These are phyloP conservation scores for Trypanosoma vivax DNA, from an alignment of 208 protist genomes.

Conservation along the genomic window DNA sequence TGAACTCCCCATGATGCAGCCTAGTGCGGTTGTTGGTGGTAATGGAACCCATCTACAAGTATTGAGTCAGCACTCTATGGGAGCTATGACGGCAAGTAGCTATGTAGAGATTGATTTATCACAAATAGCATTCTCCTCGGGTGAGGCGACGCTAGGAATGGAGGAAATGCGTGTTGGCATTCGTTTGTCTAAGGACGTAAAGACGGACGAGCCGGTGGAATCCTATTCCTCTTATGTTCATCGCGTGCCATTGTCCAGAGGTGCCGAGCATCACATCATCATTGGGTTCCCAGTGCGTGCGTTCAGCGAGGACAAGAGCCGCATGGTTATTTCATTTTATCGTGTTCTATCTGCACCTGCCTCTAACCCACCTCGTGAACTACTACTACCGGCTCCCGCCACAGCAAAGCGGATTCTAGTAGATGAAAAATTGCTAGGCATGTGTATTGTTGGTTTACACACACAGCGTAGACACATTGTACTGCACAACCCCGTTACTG, in stretches of 20 bases:
- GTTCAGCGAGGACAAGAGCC: slow-evolving; percentile 60
- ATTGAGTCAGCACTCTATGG: background rate
- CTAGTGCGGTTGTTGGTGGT: background rate
- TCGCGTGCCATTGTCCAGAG: slow-evolving; percentile 56
- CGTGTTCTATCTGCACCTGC: slow-evolving; percentile 44
- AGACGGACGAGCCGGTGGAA: slow-evolving; percentile 57
- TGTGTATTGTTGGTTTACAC: slow-evolving; percentile 72
- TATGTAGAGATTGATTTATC: slow-evolving; percentile 60
- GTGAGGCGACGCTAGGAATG: slow-evolving; percentile 40
- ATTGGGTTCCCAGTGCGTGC: slow-evolving; percentile 59
- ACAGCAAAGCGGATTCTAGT: slow-evolving; percentile 43
- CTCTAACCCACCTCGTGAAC: slow-evolving; percentile 21
- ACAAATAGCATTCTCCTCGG: slow-evolving; percentile 65
- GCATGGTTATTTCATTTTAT: slow-evolving; percentile 72
- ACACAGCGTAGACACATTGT: slow-evolving; percentile 56
- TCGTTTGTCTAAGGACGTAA: slow-evolving; percentile 67
- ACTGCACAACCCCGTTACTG: slow-evolving; percentile 53
- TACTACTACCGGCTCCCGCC: slow-evolving; percentile 15
- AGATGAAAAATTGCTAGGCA: slow-evolving; percentile 62
- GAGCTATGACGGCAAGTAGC: slow-evolving; percentile 3
- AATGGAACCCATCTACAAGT: background rate
- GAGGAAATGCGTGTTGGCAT: slow-evolving; percentile 70
- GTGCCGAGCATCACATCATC: slow-evolving; percentile 40
- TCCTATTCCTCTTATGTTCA: slow-evolving; percentile 83
- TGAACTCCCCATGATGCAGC: too few relatives aligned